Conservation (phyloP, 768 basidiomycete genomes). For the Phlegmacium glaucopus region DNA sequence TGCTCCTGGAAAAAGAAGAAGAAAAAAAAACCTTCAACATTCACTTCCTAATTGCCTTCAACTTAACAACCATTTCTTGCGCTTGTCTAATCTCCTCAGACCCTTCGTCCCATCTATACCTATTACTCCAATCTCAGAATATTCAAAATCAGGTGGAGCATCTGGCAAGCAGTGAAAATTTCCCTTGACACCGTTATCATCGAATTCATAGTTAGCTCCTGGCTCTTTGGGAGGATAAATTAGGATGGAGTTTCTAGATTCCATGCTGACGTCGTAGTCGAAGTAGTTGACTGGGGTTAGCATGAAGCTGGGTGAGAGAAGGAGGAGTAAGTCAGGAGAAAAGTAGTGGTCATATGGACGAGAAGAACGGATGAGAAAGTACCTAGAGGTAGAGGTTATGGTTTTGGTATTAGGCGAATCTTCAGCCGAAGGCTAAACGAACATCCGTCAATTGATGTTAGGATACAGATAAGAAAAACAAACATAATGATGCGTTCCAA, state of each 20-base stretch:
- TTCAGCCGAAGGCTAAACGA: slow-evolving; percentile 54
- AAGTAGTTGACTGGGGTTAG: slow-evolving; percentile 64
- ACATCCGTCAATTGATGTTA: not conserved
- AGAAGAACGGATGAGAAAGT: slow-evolving; percentile 13
- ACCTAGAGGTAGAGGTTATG: slow-evolving; percentile 54
- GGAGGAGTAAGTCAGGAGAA: no score
- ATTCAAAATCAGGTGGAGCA: slow-evolving; percentile 19
- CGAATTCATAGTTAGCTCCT: slow-evolving; percentile 36
- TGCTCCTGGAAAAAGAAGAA: no score
- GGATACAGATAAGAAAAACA: no score
- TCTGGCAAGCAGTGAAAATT: slow-evolving; percentile 23
- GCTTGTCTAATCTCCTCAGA: not conserved
- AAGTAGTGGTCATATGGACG: not conserved
- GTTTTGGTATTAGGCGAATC: slow-evolving; percentile 61
- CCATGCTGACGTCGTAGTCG: slow-evolving; percentile 60
- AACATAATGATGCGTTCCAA: slow-evolving; percentile 62
- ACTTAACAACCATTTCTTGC: not conserved
- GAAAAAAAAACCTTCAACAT: no score
- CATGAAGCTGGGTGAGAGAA: slow-evolving; percentile 39
- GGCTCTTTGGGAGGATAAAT: slow-evolving; percentile 32
- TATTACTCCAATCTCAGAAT: slow-evolving; percentile 6
- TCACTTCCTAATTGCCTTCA: no score
- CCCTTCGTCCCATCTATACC: not conserved
- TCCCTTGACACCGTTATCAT: slow-evolving; percentile 52
- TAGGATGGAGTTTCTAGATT: slow-evolving; percentile 51